Conservation (phyloP, 768 basidiomycete genomes). For the Sarcodon sp. region DNA sequence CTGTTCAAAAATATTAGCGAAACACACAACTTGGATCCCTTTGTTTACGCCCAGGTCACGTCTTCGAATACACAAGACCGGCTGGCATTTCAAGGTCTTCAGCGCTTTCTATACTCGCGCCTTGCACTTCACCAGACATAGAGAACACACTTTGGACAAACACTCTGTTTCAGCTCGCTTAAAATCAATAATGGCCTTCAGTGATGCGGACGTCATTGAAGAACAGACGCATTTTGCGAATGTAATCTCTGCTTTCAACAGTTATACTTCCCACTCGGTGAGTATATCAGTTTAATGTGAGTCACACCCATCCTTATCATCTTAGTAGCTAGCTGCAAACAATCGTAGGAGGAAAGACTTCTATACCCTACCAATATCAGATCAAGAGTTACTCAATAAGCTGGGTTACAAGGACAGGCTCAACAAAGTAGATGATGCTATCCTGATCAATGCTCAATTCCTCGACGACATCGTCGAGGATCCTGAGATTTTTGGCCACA, state of each 20-base stretch:
- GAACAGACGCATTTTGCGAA: slow-evolving; percentile 66
- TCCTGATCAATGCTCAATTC: slow-evolving; percentile 71
- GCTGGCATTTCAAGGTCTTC: too few species aligned
- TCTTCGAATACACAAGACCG: too few species aligned
- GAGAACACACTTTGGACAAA: too few species aligned
- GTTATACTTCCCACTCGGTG: slow-evolving; percentile 69
- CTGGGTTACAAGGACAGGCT: slow-evolving; percentile 76
- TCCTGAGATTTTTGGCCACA: slow-evolving; percentile 72
- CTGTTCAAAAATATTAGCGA: too few species aligned
- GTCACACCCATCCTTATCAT: not conserved
- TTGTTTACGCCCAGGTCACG: too few species aligned
- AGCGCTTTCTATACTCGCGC: too few species aligned
- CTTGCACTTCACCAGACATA: too few species aligned
- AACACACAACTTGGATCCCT: too few species aligned
- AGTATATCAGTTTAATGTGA: slow-evolving; percentile 6
- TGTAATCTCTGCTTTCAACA: slow-evolving; percentile 61
- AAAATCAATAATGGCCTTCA: slow-evolving; percentile 9
- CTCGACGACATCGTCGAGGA: slow-evolving; percentile 59
- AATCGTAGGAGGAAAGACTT: slow-evolving; percentile 67
- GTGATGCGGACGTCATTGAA: slow-evolving; percentile 25
- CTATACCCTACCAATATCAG: slow-evolving; percentile 51
- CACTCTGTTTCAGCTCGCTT: too few species aligned
- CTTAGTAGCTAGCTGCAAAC: slow-evolving; percentile 38
- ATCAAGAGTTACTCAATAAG: slow-evolving; percentile 52
- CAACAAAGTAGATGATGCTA: slow-evolving; percentile 68